Conservation (phyloP, 163 green algal genomes). For the Botryococcus braunii region DNA sequence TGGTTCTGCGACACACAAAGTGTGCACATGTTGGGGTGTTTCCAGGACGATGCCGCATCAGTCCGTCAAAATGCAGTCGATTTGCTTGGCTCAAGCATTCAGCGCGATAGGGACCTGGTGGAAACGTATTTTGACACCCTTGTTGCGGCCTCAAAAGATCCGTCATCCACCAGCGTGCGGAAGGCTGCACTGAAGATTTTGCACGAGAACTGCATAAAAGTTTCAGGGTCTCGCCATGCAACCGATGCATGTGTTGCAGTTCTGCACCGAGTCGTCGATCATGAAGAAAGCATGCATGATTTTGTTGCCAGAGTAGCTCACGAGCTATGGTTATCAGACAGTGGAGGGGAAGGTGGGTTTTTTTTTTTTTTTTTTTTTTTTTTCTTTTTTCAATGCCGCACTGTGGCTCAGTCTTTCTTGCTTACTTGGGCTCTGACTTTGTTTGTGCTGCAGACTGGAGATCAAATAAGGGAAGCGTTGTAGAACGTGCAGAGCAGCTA, state of each 20-base stretch:
- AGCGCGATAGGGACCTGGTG: constrained; percentile 33
- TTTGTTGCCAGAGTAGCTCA: constrained; percentile 54
- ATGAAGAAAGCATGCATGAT: constrained; percentile 53
- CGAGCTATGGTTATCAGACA: constrained; percentile 57
- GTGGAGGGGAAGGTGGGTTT: too few species aligned
- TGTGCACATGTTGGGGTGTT: too few species aligned
- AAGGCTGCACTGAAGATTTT: constrained; percentile 72
- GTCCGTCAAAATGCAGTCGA: constrained; percentile 80
- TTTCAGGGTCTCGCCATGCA: constrained; percentile 31
- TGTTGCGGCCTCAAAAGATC: constrained; percentile 31
- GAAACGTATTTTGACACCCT: constrained; percentile 55
- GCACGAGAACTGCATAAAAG: constrained; percentile 55
- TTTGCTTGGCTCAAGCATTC: constrained; percentile 64
- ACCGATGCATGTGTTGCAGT: constrained; percentile 48
- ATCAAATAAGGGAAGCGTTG: neutral
- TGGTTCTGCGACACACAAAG: too few species aligned
- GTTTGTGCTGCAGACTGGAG: too few species aligned
- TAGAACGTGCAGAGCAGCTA: constrained; percentile 36
- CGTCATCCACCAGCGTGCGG: constrained; percentile 60
- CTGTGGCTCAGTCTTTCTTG: too few species aligned
- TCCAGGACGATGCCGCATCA: constrained; percentile 61
- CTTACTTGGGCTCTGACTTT: too few species aligned
- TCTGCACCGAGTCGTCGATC: constrained; percentile 37
- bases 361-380: too few species aligned
- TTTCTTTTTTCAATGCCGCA: too few species aligned